A percentile compares a stretch with the other conserved stretches of the same genome.
Evolutionary conservation across 148 eudicot genomes (phyloP).

Genomic region (Linanthus parryae): DNA sequence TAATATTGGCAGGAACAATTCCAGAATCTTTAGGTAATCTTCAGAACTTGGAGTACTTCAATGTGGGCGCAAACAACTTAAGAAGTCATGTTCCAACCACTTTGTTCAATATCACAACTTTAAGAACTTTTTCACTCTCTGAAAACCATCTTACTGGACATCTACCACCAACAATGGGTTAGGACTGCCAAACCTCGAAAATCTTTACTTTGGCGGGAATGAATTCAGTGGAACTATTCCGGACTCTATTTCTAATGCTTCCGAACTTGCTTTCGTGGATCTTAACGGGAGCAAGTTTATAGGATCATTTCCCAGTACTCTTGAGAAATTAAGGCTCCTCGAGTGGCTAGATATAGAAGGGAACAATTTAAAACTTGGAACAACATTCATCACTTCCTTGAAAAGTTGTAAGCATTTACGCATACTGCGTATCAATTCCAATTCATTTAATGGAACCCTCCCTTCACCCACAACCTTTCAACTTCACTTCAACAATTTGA

Average conservation of each 20-base stretch:
- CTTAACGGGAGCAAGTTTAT: background rate
- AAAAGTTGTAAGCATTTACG: background rate
- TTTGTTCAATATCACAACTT: background rate
- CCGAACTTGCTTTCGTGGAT: background rate
- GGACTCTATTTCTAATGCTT: slow-evolving; percentile 9
- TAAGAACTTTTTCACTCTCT: too few species aligned
- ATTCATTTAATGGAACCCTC: background rate
- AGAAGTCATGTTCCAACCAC: background rate
- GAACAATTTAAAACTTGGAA: background rate
- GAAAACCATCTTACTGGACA: background rate
- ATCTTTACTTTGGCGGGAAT: background rate
- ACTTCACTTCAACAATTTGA: background rate
- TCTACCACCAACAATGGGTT: slow-evolving; percentile 1
- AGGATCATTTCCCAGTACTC: background rate
- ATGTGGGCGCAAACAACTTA: background rate
- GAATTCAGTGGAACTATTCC: background rate
- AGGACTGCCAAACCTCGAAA: background rate
- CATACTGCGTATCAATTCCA: background rate
- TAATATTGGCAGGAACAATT: slow-evolving; percentile 10
- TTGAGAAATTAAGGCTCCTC: too few species aligned
- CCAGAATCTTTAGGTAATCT: slow-evolving; percentile 8
- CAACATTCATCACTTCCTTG: slow-evolving; percentile 15
- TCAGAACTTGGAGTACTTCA: background rate
- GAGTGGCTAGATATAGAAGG: background rate
- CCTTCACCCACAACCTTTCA: background rate